Base-by-base conservation (phyloP, 305 asterid species). In the Solanum aculeatissimum region DNA sequence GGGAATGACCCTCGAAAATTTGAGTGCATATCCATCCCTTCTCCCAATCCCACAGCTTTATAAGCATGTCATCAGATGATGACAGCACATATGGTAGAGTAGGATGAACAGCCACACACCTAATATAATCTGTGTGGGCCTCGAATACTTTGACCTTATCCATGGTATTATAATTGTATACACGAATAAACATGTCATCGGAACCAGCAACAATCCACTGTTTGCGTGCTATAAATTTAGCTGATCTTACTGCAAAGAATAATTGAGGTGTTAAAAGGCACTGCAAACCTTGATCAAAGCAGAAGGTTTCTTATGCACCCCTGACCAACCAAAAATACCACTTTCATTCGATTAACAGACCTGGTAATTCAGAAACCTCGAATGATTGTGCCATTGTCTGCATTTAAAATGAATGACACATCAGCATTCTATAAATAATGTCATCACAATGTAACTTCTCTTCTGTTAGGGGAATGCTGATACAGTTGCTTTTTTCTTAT, bases 41-140 rank as follows among this genome's bases (percentile, higher is more conserved):
- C 88, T 97, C 99, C 99, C 99, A 97, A 90, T 97, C 99, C 99
- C 99, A 97, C 57, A 97, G 98, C 90, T 97, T 97, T 90, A 97
- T 97, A 86, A 97, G 98, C 99, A 94, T 97, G 94, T 97, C 99
- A 88, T 97, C 99, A 32, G 99, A 95, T 69, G 99, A 95, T 90
- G 99, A 97, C 90, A 97, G 84, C 85, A 97, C 98, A 78, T 92
- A 95, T 11, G 99, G 97, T 57, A 97, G 98, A 29, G 94, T 97
- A 86, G 99, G 98, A 92, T 97, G 99, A 84, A 94, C 98, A 29
- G 98, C 93, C 87, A 97, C 98, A 88, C 98, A 97, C 91, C 99
- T 93, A 87, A 97, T 97, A 91, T 97, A 97, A 89, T 97, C 99
- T n/a, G 98, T 93, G 87, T 97, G 99, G 23, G 97, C 99, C 88